These are phyloP conservation scores for Fusarium nanum DNA, from an alignment of 2,329 filamentous ascomycete genomes.

Conservation along the genomic window DNA sequence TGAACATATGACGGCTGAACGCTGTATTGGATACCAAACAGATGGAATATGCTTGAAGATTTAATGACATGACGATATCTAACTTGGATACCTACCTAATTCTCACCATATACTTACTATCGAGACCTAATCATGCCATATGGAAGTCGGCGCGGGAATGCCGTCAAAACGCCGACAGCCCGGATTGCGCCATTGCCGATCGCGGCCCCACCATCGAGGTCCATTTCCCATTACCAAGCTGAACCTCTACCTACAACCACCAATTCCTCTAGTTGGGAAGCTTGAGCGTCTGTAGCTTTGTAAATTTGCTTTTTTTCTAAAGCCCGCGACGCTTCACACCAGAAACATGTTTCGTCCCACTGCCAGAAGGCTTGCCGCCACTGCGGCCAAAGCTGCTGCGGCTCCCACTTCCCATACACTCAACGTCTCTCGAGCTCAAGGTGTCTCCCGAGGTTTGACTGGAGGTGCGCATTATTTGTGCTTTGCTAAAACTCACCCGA, in stretches of 20 bases:
- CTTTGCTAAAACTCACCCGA: not conserved
- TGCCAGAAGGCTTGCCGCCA: constrained; percentile 73
- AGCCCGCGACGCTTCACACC: constrained; percentile 6
- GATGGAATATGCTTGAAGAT: not conserved
- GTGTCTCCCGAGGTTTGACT: constrained; percentile 79
- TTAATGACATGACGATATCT: not conserved
- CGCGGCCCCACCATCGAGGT: constrained; percentile 44
- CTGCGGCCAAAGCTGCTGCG: constrained; percentile 59
- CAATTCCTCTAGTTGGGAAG: constrained; percentile 15
- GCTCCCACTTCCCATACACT: constrained; percentile 70
- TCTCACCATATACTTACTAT: not conserved
- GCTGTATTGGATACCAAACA: constrained; percentile 1
- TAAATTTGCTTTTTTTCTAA: constrained; percentile 29
- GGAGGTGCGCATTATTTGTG: constrained; percentile 71
- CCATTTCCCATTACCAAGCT: constrained; percentile 30
- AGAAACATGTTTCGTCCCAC: constrained; percentile 74
- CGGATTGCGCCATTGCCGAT: constrained; percentile 49
- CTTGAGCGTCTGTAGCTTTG: not conserved
- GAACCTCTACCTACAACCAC: constrained; percentile 22
- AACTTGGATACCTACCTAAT: not conserved
- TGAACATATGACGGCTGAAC: constrained; percentile 9
- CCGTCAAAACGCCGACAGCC: constrained; percentile 38
- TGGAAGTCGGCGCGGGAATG: constrained; percentile 44
- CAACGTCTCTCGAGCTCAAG: constrained; percentile 82
- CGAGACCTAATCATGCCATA: not conserved